Percentiles rank a stretch among this genome's conserved stretches.
Evolutionary conservation across 2,329 filamentous ascomycete species (phyloP).

Genomic region (Pseudocercospora crystallina): DNA sequence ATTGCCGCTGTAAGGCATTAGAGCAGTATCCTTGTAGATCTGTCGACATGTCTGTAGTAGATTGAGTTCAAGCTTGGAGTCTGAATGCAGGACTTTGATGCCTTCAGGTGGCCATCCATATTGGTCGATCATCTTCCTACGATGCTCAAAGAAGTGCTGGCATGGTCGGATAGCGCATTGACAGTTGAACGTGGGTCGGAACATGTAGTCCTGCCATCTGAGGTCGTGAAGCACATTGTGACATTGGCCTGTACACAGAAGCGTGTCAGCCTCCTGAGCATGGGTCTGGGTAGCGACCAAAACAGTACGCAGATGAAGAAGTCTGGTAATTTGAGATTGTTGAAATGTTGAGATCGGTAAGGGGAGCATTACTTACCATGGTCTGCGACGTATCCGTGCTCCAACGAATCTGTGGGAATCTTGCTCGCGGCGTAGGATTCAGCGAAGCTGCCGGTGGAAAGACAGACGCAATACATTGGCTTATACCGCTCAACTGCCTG

Average conservation of each 20-base stretch:
- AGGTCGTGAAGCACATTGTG: constrained; percentile 13
- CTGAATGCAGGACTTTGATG: constrained; percentile 7
- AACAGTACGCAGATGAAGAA: too few species aligned
- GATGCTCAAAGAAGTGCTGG: constrained; percentile 15
- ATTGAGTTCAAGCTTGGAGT: constrained; percentile 13
- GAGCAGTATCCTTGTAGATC: constrained; percentile 17
- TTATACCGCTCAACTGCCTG: constrained; percentile 6
- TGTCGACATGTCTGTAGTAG: constrained; percentile 12
- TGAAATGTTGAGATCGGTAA: too few species aligned
- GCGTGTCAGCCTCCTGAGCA: too few species aligned
- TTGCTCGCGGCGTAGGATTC: constrained; percentile 4
- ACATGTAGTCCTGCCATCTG: constrained; percentile 15
- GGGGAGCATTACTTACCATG: neutral
- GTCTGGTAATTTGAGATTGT: too few species aligned
- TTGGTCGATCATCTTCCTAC: constrained; percentile 12
- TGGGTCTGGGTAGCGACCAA: too few species aligned
- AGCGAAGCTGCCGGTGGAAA: neutral
- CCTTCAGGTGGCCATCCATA: constrained; percentile 15
- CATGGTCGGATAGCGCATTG: constrained; percentile 14
- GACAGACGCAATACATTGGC: constrained; percentile 16
- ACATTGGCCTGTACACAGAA: too few species aligned
- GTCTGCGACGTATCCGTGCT: constrained; percentile 3
- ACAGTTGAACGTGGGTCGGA: constrained; percentile 7
- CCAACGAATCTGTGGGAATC: neutral
- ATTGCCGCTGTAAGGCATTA: constrained; percentile 15